Base-by-base conservation (phyloP, 306 rosid species). In the Dryas drummondii region DNA sequence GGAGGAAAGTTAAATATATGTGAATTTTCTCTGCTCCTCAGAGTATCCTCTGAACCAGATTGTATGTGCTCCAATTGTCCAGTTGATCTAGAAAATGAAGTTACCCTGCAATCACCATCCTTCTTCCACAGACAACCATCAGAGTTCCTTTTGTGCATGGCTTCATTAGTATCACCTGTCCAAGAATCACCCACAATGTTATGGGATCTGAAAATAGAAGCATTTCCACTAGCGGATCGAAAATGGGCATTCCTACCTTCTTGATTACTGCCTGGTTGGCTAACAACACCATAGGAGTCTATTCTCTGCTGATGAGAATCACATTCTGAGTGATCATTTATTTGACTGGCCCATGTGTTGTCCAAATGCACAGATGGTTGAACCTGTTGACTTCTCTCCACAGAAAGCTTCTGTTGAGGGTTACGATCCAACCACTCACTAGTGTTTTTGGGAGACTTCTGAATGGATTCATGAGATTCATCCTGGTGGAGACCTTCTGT, bases 381-480 rank as follows among this genome's bases (percentile, higher is more conserved):
- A 68, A 64, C 83, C 59, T 60, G 74, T 54, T 75, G 81, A 53
- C 75, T 54, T 75, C 76, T 65, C 72, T 63, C 82, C 48, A 47
- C 32, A 44, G 75, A 66, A 9, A 66, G 76, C 60, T 74, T 72
- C 48, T 82, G 83, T 64, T 66, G 68, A 71, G 85, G 59, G 66
- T 68, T 77, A 63, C 12, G 47, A 82, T 79, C 88, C 61, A 77
- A 65, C 88, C 88, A 82, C 52, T 71, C 73, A 8, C 73, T 73
- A 32, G 68, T 47, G 67, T 72, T 75, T 63, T 55, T 73, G 68
- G 84, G 75, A 63, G 83, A 76, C 41, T 68, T 84, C 73, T 71
- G 83, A 79, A 74, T 76, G 70, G 82, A 76, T 70, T 78, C 82
- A 65, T 76, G 85, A 57, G 87, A 78, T 73, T 76, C 82, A 70